phyloP scores from a whole-genome alignment of 1,284 basidiomycete genomes.

The Ceratobasidium sp. region DNA sequence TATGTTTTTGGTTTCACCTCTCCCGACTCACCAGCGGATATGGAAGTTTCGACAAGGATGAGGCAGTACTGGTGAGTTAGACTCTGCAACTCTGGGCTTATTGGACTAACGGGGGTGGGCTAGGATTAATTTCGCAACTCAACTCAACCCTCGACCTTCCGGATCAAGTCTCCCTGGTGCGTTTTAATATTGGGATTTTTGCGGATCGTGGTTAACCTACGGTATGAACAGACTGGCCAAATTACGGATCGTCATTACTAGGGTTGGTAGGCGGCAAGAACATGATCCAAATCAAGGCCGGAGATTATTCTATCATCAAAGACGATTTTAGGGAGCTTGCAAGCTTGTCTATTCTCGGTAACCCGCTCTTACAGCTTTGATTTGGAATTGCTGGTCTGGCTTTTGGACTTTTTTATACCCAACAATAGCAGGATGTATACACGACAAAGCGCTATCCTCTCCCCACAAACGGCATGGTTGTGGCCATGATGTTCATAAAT shows the following conservation, averaged over 20 bases:
- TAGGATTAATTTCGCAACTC: not conserved
- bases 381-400: not conserved
- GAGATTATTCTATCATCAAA: not conserved
- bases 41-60: not conserved
- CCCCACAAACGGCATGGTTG: conserved; percentile 69
- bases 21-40: not conserved
- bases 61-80: conserved; percentile 13
- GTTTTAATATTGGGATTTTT: not conserved
- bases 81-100: not conserved
- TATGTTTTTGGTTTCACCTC: not conserved
- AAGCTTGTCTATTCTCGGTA: not conserved
- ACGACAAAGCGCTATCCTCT: conserved; percentile 60
- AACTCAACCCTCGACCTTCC: conserved; percentile 3
- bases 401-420: not conserved
- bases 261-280: not conserved
- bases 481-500: conserved; percentile 75
- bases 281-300: not conserved
- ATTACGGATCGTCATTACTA: not conserved
- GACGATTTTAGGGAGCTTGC: not conserved
- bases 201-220: not conserved
- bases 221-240: not conserved
- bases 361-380: not conserved
- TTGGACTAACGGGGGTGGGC: too few species aligned
- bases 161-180: not conserved
- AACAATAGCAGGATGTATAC: not conserved